Evolutionary conservation across 352 stramenopile species (phyloP), one percentile per base, ranked within the genome.

Genomic region (Globisporangium barbulae): DNA sequence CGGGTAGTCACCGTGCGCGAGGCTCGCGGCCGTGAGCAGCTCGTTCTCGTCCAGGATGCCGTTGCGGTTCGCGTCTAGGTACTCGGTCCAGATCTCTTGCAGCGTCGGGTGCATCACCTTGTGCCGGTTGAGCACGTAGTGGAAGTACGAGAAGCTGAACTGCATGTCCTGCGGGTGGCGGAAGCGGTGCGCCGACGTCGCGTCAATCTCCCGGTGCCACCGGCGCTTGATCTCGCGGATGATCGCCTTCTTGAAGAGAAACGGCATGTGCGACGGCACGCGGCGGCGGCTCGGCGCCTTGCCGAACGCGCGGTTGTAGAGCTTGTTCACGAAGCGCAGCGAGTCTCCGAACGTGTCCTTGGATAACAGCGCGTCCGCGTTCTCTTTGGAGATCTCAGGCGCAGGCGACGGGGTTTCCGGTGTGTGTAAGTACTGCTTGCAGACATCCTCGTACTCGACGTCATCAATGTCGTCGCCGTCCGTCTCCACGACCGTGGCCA

Each of bases 91-190:
- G 53, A 97, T 82, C 44, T 93, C 74, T 49, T 86, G 70, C 15
- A 97, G 64, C 4, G 79, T 91, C 35, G 87, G 80, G 9, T 75
- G 77, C 12, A 89, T 64, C n/a, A 91, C 64, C 67, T 96, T 94
- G 47, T 90, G 78, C 10, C 85, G 79, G 56, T 98, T 94, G 19
- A 97, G 83, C 28, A 98, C 53, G 68, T 97, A 98, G 68, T 98
- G 93, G 67, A 98, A 98, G 71, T 98, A 98, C 37, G 87, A 84
- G 64, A 98, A 98, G 61, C 90, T 92, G 63, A 97, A 98, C 67
- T 98, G 94, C 89, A 98, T 96, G 73, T 98, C 95, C 45, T 97
- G 68, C 7, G 83, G 76, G 52, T 92, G 85, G 28, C 94, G 90
- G 67, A 98, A 98, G 6, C 93, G 85, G 54, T 98, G 90, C 6